Percentiles rank a stretch among this genome's conserved stretches.
Evolutionary conservation across 345 rosid genomes (phyloP).

Genomic region (Brassica napus): DNA sequence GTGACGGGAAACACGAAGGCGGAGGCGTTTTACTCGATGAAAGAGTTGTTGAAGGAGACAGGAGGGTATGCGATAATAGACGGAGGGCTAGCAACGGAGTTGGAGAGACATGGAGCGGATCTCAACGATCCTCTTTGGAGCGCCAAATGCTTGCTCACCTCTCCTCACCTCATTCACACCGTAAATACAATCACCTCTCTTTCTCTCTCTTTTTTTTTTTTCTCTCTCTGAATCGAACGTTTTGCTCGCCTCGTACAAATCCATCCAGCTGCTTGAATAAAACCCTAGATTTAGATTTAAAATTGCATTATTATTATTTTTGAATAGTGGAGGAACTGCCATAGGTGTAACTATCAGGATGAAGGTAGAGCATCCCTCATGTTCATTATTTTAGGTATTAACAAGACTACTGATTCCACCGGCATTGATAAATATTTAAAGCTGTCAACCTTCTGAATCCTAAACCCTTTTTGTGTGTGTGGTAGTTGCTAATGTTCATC

Average conservation of each 20-base stretch:
- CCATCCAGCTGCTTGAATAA: conserved; percentile 2
- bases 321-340: not conserved
- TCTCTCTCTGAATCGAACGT: conserved; percentile 10
- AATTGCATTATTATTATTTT: not conserved
- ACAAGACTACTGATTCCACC: not conserved
- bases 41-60: conserved; percentile 52
- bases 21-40: conserved; percentile 38
- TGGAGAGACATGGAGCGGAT: conserved; percentile 76
- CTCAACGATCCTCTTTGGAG: conserved; percentile 88
- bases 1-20: conserved; percentile 29
- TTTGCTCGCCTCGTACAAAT: not conserved
- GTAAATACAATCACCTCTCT: not conserved
- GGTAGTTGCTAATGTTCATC: not conserved
- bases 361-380: conserved; percentile 12
- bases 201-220: not conserved
- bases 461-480: not conserved
- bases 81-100: conserved; percentile 86
- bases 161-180: conserved; percentile 52
- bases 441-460: not conserved
- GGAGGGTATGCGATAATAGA: conserved; percentile 67
- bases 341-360: not conserved
- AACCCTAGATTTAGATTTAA: conserved; percentile 11
- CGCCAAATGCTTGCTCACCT: conserved; percentile 66
- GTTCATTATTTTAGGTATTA: not conserved
- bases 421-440: not conserved